These are phyloP conservation scores for Fusarium proliferatum DNA, from an alignment of 2,329 filamentous ascomycete species.

Conservation along the genomic window DNA sequence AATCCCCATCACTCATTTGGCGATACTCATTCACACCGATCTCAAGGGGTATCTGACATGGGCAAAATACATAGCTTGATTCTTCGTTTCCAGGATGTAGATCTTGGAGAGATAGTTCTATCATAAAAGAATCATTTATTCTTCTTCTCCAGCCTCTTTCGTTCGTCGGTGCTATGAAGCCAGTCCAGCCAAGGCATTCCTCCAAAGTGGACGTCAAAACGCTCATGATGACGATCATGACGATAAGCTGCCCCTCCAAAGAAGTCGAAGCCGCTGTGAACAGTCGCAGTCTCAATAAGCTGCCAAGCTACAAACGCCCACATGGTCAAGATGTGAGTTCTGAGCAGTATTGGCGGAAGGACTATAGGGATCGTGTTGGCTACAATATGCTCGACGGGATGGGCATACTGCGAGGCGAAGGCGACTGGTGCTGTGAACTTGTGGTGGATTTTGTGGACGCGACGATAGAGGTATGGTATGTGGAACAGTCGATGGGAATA, in stretches of 20 bases:
- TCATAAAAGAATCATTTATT: neutral
- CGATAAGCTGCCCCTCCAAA: conserved; percentile 58
- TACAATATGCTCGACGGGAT: conserved; percentile 66
- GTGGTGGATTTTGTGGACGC: conserved; percentile 68
- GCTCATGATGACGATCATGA: conserved; percentile 69
- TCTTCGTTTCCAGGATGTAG: neutral
- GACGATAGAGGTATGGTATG: conserved; percentile 58
- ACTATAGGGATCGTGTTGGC: conserved; percentile 64
- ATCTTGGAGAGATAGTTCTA: neutral
- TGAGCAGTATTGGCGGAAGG: conserved; percentile 59
- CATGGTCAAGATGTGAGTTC: conserved; percentile 62
- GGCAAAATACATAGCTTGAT: neutral
- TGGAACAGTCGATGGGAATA: conserved; percentile 66
- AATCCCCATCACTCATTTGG: no score
- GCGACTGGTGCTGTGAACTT: conserved; percentile 66
- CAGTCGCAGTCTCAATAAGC: conserved; percentile 63
- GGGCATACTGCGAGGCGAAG: conserved; percentile 66
- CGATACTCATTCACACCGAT: neutral
- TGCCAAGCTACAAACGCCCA: conserved; percentile 62
- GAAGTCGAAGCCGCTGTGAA: conserved; percentile 69
- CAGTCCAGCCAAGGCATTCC: conserved; percentile 64
- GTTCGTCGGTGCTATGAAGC: conserved; percentile 61
- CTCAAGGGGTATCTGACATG: neutral
- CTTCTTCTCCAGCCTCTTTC: neutral
- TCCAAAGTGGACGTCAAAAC: conserved; percentile 65